These are phyloP conservation scores for Hypoxylon perforatum DNA, from an alignment of 495 filamentous ascomycete genomes.

Conservation along the genomic window DNA sequence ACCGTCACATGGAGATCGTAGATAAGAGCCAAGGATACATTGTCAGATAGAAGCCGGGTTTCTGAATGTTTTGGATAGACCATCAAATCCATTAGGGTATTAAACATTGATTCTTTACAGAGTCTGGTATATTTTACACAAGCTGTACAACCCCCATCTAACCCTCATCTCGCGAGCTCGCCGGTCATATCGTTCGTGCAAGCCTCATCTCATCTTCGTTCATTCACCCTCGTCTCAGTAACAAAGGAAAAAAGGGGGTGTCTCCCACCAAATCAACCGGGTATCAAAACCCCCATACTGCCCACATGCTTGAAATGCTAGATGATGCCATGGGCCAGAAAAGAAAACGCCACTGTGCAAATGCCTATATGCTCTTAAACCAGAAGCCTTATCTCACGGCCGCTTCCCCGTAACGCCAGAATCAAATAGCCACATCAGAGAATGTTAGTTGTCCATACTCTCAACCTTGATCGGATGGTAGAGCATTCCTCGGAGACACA, in stretches of 20 bases:
- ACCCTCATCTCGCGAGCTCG: slow-evolving; percentile 14
- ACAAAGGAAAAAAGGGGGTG: slow-evolving; percentile 4
- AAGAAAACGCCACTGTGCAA: slow-evolving; percentile 31
- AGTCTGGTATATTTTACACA: slow-evolving; percentile 29
- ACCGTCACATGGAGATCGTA: too few species aligned
- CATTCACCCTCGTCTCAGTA: slow-evolving; percentile 2
- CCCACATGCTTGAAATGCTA: slow-evolving; percentile 36
- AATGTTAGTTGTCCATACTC: slow-evolving; percentile 25
- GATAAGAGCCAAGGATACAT: too few species aligned
- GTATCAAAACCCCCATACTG: slow-evolving; percentile 32
- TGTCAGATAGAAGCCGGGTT: too few species aligned
- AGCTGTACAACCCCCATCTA: slow-evolving; percentile 14
- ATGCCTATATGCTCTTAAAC: slow-evolving; percentile 29
- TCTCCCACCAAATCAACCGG: slow-evolving; percentile 33
- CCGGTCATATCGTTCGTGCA: slow-evolving; percentile 16
- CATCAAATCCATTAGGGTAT: slow-evolving; percentile 28
- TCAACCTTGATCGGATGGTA: slow-evolving; percentile 80
- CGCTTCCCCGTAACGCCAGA: slow-evolving; percentile 31
- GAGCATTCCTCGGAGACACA: slow-evolving; percentile 85
- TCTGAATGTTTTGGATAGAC: too few species aligned
- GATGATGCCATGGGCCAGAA: slow-evolving; percentile 23
- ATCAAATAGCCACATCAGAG: slow-evolving; percentile 13
- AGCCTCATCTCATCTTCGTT: slow-evolving; percentile 9
- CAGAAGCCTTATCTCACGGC: slow-evolving; percentile 12
- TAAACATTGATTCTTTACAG: slow-evolving; percentile 29